Evolutionary conservation across 192 early-diverging fungal species (phyloP).

Genomic region (Lobosporangium transversale): DNA sequence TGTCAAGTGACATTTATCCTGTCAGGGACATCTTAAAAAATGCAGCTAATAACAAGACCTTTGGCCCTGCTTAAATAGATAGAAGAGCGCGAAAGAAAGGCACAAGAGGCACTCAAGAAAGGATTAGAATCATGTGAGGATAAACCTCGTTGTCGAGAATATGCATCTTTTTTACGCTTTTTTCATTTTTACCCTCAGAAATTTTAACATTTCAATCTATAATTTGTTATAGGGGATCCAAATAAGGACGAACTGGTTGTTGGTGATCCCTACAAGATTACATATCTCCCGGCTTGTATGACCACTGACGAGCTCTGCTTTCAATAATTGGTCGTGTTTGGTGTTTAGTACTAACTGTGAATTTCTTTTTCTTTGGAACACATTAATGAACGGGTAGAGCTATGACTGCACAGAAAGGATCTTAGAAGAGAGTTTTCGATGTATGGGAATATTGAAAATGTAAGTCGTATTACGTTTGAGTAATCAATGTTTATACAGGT

Average conservation of each 20-base stretch:
- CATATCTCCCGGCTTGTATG: slow-evolving; percentile 85
- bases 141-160: too few species aligned
- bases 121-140: slow-evolving; percentile 64
- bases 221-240: slow-evolving; percentile 69
- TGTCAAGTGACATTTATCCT: not conserved
- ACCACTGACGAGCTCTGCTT: not conserved
- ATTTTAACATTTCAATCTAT: too few species aligned
- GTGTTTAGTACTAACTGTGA: too few species aligned
- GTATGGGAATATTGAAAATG: slow-evolving; percentile 84
- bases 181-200: too few species aligned
- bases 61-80: slow-evolving; percentile 60
- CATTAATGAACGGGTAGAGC: slow-evolving; percentile 46
- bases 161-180: too few species aligned
- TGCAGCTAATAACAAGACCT: too few species aligned
- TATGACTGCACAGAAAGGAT: slow-evolving; percentile 82
- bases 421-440: slow-evolving; percentile 79
- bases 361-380: not conserved
- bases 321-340: too few species aligned
- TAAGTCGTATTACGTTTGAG: too few species aligned
- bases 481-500: slow-evolving; percentile 16
- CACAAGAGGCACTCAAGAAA: slow-evolving; percentile 65
- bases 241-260: slow-evolving; percentile 74
- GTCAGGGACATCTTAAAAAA: too few species aligned
- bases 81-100: slow-evolving; percentile 63
- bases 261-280: slow-evolving; percentile 92